These are phyloP conservation scores for Penicillium freii DNA, from an alignment of 2,329 filamentous ascomycete genomes.

Conservation along the genomic window DNA sequence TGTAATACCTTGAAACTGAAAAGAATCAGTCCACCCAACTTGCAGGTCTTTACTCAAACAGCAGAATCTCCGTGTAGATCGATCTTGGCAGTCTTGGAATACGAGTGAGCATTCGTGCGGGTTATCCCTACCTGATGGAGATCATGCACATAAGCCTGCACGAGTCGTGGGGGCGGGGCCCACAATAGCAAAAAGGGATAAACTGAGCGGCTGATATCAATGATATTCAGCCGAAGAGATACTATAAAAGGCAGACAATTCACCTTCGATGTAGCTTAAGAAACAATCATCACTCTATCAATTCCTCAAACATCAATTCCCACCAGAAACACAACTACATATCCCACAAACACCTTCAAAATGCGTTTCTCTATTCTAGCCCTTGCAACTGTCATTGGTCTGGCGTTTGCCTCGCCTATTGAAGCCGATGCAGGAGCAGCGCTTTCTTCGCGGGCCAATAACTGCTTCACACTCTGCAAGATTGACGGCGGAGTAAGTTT, in stretches of 20 bases:
- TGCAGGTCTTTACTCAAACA: background rate
- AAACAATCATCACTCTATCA: background rate
- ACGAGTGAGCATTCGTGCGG: background rate
- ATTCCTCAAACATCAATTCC: background rate
- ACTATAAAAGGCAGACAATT: background rate
- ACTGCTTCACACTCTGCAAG: background rate
- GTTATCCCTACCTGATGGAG: background rate
- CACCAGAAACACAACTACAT: background rate
- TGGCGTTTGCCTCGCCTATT: background rate
- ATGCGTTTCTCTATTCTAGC: background rate
- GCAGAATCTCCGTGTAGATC: background rate
- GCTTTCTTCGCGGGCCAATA: background rate
- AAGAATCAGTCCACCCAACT: background rate
- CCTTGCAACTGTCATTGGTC: background rate
- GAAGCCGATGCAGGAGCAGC: background rate
- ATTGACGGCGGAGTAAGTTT: background rate
- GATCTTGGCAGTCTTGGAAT: background rate
- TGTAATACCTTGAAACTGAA: too few species aligned
- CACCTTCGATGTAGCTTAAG: background rate
- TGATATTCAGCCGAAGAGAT: background rate
- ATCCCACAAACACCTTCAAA: background rate
- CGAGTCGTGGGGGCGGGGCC: background rate
- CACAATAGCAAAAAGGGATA: background rate
- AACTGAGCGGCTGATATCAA: background rate
- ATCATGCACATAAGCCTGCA: background rate